Conservation (phyloP, 441 rosid genomes). For the Eruca vesicaria region DNA sequence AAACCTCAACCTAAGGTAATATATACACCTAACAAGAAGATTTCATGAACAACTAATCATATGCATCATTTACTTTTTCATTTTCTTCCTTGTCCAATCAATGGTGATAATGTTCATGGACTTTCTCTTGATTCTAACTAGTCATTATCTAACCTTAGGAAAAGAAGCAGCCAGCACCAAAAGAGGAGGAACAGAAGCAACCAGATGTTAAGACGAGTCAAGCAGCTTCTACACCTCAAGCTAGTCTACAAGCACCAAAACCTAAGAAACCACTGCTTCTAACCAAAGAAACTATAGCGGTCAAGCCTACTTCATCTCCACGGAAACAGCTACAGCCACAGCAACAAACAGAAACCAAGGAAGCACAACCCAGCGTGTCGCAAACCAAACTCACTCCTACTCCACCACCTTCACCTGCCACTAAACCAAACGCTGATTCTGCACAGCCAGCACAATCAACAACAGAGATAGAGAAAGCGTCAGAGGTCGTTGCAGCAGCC, state of each 20-base stretch:
- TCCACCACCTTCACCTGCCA: slow-evolving; percentile 31
- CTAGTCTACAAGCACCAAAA: slow-evolving; percentile 26
- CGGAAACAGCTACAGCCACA: slow-evolving; percentile 60
- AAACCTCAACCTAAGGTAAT: slow-evolving; percentile 34
- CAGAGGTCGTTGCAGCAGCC: slow-evolving; percentile 42
- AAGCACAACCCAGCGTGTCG: slow-evolving; percentile 39
- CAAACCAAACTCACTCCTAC: slow-evolving; percentile 35
- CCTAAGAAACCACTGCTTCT: slow-evolving; percentile 38
- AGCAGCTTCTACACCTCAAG: slow-evolving; percentile 40
- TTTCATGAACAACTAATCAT: background rate
- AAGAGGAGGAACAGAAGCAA: slow-evolving; percentile 24
- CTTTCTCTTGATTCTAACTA: slow-evolving; percentile 1
- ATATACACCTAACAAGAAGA: background rate
- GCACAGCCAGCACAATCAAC: slow-evolving; percentile 25
- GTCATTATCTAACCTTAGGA: background rate
- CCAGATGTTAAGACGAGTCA: slow-evolving; percentile 45
- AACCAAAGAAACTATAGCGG: slow-evolving; percentile 64
- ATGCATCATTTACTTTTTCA: background rate
- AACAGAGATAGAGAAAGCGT: slow-evolving; percentile 41
- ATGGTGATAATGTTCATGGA: background rate
- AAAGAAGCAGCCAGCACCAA: slow-evolving; percentile 12
- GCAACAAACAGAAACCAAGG: slow-evolving; percentile 56
- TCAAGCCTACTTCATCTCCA: slow-evolving; percentile 56
- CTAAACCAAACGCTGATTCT: slow-evolving; percentile 37
- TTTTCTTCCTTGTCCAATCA: background rate